phyloP scores from a whole-genome alignment of 1,139 yeast species.

The Saccharomycopsis crataegensis region DNA sequence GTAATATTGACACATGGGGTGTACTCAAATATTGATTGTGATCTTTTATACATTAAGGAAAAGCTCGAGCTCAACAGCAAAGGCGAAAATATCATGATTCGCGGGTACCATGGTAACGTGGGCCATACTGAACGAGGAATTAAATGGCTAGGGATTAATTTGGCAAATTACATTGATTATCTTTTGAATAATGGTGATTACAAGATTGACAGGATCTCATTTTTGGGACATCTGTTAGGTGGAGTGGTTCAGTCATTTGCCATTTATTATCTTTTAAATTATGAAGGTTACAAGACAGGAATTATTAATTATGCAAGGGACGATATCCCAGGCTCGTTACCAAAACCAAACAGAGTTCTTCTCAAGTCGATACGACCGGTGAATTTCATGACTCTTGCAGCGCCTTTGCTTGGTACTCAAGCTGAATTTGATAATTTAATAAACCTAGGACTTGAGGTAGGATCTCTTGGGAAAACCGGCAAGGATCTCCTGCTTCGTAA shows the following conservation, averaged over 20 bases:
- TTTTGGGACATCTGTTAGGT: constrained; percentile 89
- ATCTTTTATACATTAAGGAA: constrained; percentile 81
- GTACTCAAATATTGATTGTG: constrained; percentile 85
- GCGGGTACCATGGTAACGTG: constrained; percentile 78
- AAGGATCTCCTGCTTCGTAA: constrained; percentile 71
- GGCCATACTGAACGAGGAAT: constrained; percentile 90
- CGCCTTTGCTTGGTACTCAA: constrained; percentile 79
- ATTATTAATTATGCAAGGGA: constrained; percentile 2
- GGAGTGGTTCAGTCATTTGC: constrained; percentile 90
- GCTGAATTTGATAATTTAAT: constrained; percentile 85
- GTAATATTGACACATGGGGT: constrained; percentile 85
- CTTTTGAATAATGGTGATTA: constrained; percentile 34
- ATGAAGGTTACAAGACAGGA: constrained; percentile 15
- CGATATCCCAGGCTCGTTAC: not conserved
- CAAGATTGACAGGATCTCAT: constrained; percentile 59
- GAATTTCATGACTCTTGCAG: constrained; percentile 79
- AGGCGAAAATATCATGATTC: constrained; percentile 57
- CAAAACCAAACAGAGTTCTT: constrained; percentile 31
- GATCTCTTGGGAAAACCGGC: constrained; percentile 90
- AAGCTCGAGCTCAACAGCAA: constrained; percentile 52
- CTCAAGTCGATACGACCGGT: constrained; percentile 61
- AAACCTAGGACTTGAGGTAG: constrained; percentile 76
- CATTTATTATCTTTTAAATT: constrained; percentile 48
- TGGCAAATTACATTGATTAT: constrained; percentile 69
- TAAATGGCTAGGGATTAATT: constrained; percentile 72